phyloP scores from a whole-genome alignment of 2,329 filamentous ascomycete species.

The Phoma sp. region DNA sequence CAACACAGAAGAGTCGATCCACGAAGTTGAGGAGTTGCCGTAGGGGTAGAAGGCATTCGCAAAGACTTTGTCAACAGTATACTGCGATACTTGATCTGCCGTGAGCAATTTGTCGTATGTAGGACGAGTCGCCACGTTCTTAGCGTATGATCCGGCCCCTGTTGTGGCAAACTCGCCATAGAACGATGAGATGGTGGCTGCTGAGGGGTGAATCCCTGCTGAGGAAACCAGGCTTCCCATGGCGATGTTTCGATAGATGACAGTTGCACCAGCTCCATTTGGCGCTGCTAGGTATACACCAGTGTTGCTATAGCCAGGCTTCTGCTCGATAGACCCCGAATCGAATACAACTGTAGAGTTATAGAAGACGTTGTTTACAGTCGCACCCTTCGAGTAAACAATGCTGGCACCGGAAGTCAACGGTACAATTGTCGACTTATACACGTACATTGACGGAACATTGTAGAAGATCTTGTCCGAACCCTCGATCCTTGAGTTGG shows the following conservation, averaged over 20 bases:
- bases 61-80: constrained; percentile 45
- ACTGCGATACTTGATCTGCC: constrained; percentile 44
- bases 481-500: constrained; percentile 56
- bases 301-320: constrained; percentile 44
- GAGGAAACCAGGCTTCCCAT: constrained; percentile 51
- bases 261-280: constrained; percentile 51
- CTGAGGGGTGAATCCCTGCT: constrained; percentile 45
- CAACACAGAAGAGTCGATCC: constrained; percentile 50
- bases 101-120: constrained; percentile 48
- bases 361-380: constrained; percentile 18
- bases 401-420: constrained; percentile 46
- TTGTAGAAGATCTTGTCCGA: constrained; percentile 54
- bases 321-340: constrained; percentile 47
- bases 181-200: constrained; percentile 32
- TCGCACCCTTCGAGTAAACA: constrained; percentile 52
- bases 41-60: constrained; percentile 45
- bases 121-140: constrained; percentile 44
- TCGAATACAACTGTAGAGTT: constrained; percentile 55
- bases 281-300: constrained; percentile 55
- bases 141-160: constrained; percentile 52
- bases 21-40: constrained; percentile 43
- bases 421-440: constrained; percentile 53
- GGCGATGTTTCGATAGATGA: constrained; percentile 51
- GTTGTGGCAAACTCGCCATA: constrained; percentile 54
- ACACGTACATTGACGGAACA: constrained; percentile 53